Conservation (phyloP, 495 filamentous ascomycete genomes). For the Podospora pseudocomata region DNA sequence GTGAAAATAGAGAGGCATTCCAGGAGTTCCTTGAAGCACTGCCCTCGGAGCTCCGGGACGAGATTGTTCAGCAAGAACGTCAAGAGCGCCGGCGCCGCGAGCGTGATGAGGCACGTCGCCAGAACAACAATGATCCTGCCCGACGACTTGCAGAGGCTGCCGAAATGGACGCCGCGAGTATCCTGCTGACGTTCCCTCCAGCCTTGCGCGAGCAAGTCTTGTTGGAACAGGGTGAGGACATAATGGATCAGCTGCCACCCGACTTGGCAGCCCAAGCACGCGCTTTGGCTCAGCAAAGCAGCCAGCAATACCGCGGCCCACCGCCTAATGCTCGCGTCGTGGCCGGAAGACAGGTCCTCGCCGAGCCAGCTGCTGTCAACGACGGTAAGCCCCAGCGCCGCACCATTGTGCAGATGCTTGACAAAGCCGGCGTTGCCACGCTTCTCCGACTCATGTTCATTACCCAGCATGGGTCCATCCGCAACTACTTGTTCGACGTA, state of each 20-base stretch:
- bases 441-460: constrained; percentile 96
- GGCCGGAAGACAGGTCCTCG: constrained; percentile 28
- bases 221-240: constrained; percentile 85
- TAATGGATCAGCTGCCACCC: constrained; percentile 77
- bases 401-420: constrained; percentile 89
- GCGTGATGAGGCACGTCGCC: constrained; percentile 64
- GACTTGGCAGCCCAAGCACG: constrained; percentile 84
- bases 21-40: constrained; percentile 93
- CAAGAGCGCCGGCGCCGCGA: constrained; percentile 86
- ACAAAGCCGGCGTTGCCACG: constrained; percentile 92
- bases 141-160: constrained; percentile 53
- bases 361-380: constrained; percentile 27
- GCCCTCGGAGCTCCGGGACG: constrained; percentile 81
- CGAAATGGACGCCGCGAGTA: constrained; percentile 91
- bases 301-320: constrained; percentile 22
- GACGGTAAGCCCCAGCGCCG: constrained; percentile 65
- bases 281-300: constrained; percentile 42
- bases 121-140: constrained; percentile 46
- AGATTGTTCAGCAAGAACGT: constrained; percentile 84
- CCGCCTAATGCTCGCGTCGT: constrained; percentile 25
- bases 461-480: constrained; percentile 73
- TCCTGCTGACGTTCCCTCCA: constrained; percentile 86
- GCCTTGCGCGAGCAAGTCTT: constrained; percentile 79
- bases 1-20: constrained; percentile 84
- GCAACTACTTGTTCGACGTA: constrained; percentile 75